Evolutionary conservation across 2,329 filamentous ascomycete species (phyloP), one percentile per base, ranked within the genome.

Genomic region (Dactylellina cionopaga): DNA sequence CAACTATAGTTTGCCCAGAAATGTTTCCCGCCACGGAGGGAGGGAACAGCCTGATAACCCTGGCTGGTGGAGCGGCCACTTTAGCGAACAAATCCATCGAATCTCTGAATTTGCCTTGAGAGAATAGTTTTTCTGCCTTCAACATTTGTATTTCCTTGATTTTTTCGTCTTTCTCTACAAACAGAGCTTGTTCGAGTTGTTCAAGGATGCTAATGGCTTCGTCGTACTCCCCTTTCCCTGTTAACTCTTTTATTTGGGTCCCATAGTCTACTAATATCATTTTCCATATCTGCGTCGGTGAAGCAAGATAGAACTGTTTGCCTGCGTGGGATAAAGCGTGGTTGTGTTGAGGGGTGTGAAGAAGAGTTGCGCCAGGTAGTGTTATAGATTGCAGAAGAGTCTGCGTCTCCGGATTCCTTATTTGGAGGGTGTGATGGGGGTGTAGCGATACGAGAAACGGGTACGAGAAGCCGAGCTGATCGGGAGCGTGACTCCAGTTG

Each of bases 201-300:
- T 86, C 85, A 5, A 98, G 83, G 6, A 99, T 83, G 78, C 92
- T 97, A 74, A 98, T 90, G 0, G 94, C 94, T 81, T 99, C 96
- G 77, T 99, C 94, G 60, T 93, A 91, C 71, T 87, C 86, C 7
- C 85, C 87, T 70, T 86, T 87, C 17, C 88, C 85, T 0, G 96
- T 88, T 24, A 99, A 84, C 75, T 95, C 88, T 70, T 92, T 87
- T 19, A 98, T 88, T 79, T 99, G 95, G 1, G 89, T 88, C 79
- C 96, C 92, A 78, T 99, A 99, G 75, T 93, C 90, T 35, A 93
- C 88, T 2, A 94, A 91, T 74, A 89, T 91, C 95, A 99, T 98
- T 76, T 95, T 90, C 95, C 95, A 99, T 35, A 99, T 91, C 31
- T 86, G 90, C 44, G 95, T 86, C 63, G 98, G 95, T 78, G 94